A percentile compares a stretch with the other conserved stretches of the same genome.
Conservation (phyloP, 805 yeast genomes). For the Candida endomychidarum region DNA sequence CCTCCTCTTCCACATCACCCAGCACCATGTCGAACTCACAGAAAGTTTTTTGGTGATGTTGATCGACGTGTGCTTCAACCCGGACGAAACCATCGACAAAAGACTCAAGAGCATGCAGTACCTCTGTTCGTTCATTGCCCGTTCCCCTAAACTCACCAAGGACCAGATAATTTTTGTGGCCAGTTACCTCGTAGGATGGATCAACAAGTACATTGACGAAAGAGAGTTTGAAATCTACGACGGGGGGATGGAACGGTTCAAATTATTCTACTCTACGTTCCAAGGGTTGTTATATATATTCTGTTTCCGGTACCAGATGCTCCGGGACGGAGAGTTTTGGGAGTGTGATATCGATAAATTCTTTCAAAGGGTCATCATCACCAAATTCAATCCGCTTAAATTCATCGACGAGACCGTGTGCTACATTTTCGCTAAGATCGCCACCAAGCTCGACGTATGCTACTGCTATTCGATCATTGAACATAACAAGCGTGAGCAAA, state of each 20-base stretch:
- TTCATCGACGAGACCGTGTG: slow-evolving; percentile 94
- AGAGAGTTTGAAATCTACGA: slow-evolving; percentile 74
- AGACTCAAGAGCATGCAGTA: slow-evolving; percentile 91
- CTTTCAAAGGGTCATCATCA: slow-evolving; percentile 79
- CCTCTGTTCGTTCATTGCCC: slow-evolving; percentile 82
- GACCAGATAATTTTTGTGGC: slow-evolving; percentile 79
- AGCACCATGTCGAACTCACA: slow-evolving; percentile 75
- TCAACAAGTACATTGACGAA: slow-evolving; percentile 75
- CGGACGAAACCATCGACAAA: slow-evolving; percentile 65
- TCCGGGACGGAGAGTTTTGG: slow-evolving; percentile 55
- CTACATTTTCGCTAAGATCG: slow-evolving; percentile 86
- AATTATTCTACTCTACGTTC: slow-evolving; percentile 84
- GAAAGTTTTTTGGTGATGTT: slow-evolving; percentile 82
- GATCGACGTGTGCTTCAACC: slow-evolving; percentile 78
- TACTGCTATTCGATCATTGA: slow-evolving; percentile 93
- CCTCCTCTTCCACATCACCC: slow-evolving; percentile 76
- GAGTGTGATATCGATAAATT: slow-evolving; percentile 80
- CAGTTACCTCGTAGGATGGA: slow-evolving; percentile 81
- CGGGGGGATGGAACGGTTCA: slow-evolving; percentile 88
- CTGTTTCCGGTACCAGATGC: slow-evolving; percentile 75
- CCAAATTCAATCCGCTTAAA: slow-evolving; percentile 90
- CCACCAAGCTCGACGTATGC: slow-evolving; percentile 85
- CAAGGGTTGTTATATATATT: slow-evolving; percentile 90
- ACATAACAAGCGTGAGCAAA: slow-evolving; percentile 74
- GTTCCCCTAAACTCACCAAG: slow-evolving; percentile 71